These are phyloP conservation scores for Penicillium janthinellum DNA, from an alignment of 2,329 filamentous ascomycete genomes.

Conservation along the genomic window DNA sequence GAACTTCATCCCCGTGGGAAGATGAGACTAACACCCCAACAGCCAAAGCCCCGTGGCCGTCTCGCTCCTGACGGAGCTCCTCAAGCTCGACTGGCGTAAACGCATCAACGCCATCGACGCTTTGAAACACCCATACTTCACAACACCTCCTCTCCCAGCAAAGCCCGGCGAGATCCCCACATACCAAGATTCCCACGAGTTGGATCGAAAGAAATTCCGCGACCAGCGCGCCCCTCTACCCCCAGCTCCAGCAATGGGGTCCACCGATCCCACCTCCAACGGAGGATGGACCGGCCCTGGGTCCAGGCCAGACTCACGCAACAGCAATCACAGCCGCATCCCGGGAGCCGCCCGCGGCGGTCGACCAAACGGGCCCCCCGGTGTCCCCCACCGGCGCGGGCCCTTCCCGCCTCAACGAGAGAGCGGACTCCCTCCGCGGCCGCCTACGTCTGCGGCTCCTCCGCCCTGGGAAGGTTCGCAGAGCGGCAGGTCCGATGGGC, in stretches of 20 bases:
- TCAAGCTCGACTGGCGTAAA: slow-evolving; percentile 85
- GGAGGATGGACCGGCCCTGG: slow-evolving; percentile 53
- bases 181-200: slow-evolving; percentile 93
- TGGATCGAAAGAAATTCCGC: slow-evolving; percentile 90
- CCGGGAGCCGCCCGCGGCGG: slow-evolving; percentile 37
- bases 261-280: slow-evolving; percentile 72
- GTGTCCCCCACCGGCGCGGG: slow-evolving; percentile 30
- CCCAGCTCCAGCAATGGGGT: slow-evolving; percentile 87
- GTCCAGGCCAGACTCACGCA: slow-evolving; percentile 35
- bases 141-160: slow-evolving; percentile 73
- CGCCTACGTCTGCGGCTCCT: slow-evolving; percentile 32
- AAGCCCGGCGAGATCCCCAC: slow-evolving; percentile 82
- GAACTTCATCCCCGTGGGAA: neutral
- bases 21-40: slow-evolving; percentile 19
- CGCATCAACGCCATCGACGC: slow-evolving; percentile 94
- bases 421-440: slow-evolving; percentile 41
- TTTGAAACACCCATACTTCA: slow-evolving; percentile 89
- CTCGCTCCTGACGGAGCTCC: slow-evolving; percentile 75
- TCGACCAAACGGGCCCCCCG: slow-evolving; percentile 30
- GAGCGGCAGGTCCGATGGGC: slow-evolving; percentile 30
- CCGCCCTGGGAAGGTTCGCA: slow-evolving; percentile 33
- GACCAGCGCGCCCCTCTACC: slow-evolving; percentile 81
- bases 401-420: slow-evolving; percentile 34
- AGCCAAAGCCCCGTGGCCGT: slow-evolving; percentile 72
- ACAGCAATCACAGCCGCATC: slow-evolving; percentile 31